These are phyloP conservation scores for Beauveria sp. DNA, from an alignment of 2,329 filamentous ascomycete species.

Conservation along the genomic window DNA sequence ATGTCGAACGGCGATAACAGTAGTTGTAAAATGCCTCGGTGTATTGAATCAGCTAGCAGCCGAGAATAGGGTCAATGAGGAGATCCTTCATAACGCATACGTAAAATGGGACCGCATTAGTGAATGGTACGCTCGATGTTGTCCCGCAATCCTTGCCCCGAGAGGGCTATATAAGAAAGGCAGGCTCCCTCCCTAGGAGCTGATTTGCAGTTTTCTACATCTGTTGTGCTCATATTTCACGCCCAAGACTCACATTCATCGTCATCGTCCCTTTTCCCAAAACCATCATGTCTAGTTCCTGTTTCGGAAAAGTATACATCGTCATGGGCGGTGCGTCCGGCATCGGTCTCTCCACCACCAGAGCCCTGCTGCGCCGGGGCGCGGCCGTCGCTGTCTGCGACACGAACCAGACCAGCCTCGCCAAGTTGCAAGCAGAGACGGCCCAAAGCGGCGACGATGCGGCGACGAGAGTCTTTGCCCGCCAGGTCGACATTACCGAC, in stretches of 20 bases:
- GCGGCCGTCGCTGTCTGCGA: neutral
- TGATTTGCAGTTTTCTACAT: too few species aligned
- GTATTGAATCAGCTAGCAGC: too few species aligned
- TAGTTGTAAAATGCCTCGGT: too few species aligned
- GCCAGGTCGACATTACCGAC: neutral
- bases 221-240: neutral
- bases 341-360: neutral
- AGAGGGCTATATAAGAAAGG: too few species aligned
- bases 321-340: neutral
- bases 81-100: too few species aligned
- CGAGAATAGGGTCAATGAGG: too few species aligned
- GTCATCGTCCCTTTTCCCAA: neutral
- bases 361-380: neutral
- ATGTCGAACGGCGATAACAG: too few species aligned
- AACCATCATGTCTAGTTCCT: neutral
- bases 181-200: too few species aligned
- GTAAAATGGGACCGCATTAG: too few species aligned
- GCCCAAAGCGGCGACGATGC: too few species aligned
- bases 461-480: neutral
- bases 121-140: too few species aligned
- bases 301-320: neutral
- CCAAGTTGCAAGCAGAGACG: neutral
- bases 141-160: too few species aligned
- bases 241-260: neutral
- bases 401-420: neutral